These are phyloP conservation scores for Phycomyces blakesleeanus DNA, from an alignment of 192 early-diverging fungal species.

Conservation along the genomic window DNA sequence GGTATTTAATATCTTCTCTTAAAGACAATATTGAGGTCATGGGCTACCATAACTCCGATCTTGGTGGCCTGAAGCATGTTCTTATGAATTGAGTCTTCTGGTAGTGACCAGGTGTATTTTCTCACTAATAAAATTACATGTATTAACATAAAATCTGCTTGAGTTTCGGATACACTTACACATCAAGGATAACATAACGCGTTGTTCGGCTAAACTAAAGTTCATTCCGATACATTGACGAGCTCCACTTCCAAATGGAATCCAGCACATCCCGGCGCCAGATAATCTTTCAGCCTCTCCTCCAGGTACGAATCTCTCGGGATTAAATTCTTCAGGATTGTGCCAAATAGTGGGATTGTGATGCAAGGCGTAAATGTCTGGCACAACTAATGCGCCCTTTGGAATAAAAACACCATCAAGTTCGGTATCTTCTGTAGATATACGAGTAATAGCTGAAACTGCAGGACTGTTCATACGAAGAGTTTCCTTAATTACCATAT, in stretches of 20 bases:
- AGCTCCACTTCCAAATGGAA: conserved; percentile 53
- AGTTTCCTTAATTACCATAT: conserved; percentile 28
- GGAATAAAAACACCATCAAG: conserved; percentile 36
- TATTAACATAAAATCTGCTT: too few species aligned
- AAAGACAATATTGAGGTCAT: too few species aligned
- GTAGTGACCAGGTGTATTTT: conserved; percentile 12
- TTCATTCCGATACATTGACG: conserved; percentile 57
- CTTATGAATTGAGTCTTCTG: conserved; percentile 4
- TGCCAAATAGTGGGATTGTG: conserved; percentile 22
- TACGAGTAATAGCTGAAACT: conserved; percentile 1
- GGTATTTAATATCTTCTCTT: too few species aligned
- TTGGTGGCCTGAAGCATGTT: background rate
- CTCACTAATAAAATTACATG: background rate
- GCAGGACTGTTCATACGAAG: conserved; percentile 13
- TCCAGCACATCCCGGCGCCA: conserved; percentile 20
- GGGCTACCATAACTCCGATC: too few species aligned
- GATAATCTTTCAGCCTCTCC: conserved; percentile 10
- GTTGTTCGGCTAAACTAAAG: conserved; percentile 58
- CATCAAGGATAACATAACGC: conserved; percentile 50
- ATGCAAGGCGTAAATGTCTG: conserved; percentile 19
- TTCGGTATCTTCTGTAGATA: conserved; percentile 19
- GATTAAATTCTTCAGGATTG: conserved; percentile 25
- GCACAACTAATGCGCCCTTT: conserved; percentile 37
- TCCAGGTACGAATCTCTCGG: conserved; percentile 27
- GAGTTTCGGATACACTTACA: conserved; percentile 24